Conservation (phyloP, 495 filamentous ascomycete genomes). For the Aspergillus indologenus region DNA sequence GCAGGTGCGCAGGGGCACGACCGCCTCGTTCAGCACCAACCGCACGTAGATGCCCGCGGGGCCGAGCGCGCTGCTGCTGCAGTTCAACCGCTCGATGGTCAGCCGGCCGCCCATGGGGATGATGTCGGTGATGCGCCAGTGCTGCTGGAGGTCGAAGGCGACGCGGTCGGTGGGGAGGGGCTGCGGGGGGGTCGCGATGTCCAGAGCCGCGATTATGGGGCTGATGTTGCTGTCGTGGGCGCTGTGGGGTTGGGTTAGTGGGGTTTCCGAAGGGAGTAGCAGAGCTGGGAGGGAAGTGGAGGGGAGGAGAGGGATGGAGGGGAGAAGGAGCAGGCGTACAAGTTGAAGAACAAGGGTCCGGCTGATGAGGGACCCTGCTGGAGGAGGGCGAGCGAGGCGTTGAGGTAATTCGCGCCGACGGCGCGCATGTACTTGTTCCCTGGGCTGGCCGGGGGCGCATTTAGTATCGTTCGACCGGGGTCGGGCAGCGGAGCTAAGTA, state of each 20-base stretch:
- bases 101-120: slow-evolving; percentile 49
- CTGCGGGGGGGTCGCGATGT: slow-evolving; percentile 38
- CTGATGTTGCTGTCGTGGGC: slow-evolving; percentile 55
- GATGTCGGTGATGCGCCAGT: slow-evolving; percentile 49
- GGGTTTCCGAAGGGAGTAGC: neutral
- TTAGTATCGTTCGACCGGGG: too few species aligned
- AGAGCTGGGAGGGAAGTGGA: neutral
- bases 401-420: slow-evolving; percentile 54
- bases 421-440: slow-evolving; percentile 47
- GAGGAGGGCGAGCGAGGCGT: slow-evolving; percentile 48
- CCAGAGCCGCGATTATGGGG: slow-evolving; percentile 48
- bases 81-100: slow-evolving; percentile 48
- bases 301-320: neutral
- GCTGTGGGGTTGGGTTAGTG: slow-evolving; percentile 23
- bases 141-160: slow-evolving; percentile 24
- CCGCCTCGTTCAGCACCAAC: slow-evolving; percentile 26
- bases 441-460: slow-evolving; percentile 23
- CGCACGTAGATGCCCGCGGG: slow-evolving; percentile 22
- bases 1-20: slow-evolving; percentile 22
- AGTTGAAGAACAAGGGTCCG: slow-evolving; percentile 50
- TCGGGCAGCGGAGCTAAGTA: too few species aligned
- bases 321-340: slow-evolving; percentile 31
- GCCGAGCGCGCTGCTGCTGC: slow-evolving; percentile 28
- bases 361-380: slow-evolving; percentile 39
- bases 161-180: slow-evolving; percentile 43